Evolutionary conservation across 2,329 filamentous ascomycete species (phyloP).

Genomic region (Clonostachys byssicola): DNA sequence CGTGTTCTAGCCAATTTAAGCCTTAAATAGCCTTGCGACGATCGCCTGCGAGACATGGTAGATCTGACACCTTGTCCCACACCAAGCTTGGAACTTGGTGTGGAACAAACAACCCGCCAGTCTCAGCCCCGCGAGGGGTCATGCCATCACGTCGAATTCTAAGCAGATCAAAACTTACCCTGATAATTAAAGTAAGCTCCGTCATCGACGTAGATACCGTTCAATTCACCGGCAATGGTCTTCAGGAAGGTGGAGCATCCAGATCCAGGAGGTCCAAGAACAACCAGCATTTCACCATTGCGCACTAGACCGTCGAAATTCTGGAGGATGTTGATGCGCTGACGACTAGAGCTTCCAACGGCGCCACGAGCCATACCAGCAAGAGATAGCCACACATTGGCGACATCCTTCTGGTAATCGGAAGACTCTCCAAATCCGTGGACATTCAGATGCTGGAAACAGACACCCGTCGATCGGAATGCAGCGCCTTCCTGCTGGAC

Average conservation of each 20-base stretch:
- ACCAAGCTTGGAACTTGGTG: too few relatives aligned
- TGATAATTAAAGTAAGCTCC: constrained; percentile 79
- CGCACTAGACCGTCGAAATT: constrained; percentile 65
- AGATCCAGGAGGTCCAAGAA: constrained; percentile 67
- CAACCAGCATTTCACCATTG: constrained; percentile 72
- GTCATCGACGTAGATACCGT: constrained; percentile 71
- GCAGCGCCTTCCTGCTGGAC: constrained; percentile 45
- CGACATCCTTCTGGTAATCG: constrained; percentile 67
- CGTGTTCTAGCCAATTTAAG: constrained; percentile 3
- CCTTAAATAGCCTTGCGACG: background rate
- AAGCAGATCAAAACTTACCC: constrained; percentile 32
- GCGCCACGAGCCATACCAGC: constrained; percentile 40
- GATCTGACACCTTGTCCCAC: background rate
- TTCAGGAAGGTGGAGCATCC: constrained; percentile 85
- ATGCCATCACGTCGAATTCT: too few relatives aligned
- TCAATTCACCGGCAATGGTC: constrained; percentile 77
- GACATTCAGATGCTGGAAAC: constrained; percentile 64
- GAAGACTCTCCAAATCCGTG: constrained; percentile 64
- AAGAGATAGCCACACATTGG: constrained; percentile 53
- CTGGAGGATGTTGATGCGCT: constrained; percentile 63
- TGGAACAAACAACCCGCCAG: too few relatives aligned
- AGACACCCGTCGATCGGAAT: constrained; percentile 59
- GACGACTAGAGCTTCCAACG: constrained; percentile 45
- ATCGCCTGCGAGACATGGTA: background rate
- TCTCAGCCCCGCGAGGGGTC: too few relatives aligned